A percentile compares a stretch with the other conserved stretches of the same genome.
These are phyloP conservation scores for Yarrowia keelungensis DNA, from an alignment of 805 yeast genomes.

Conservation along the genomic window DNA sequence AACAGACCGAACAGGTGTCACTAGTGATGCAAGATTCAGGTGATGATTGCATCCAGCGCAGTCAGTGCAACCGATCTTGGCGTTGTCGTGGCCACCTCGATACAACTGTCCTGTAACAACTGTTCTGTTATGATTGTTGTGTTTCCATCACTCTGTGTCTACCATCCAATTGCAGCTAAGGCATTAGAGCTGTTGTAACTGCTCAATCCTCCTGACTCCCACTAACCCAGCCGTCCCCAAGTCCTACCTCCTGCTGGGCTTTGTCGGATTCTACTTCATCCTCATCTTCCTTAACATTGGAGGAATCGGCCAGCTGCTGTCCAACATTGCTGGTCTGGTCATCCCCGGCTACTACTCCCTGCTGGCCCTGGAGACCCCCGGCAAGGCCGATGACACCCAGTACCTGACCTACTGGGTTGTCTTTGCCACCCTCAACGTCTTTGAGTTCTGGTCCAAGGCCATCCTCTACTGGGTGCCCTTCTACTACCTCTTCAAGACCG, in stretches of 20 bases:
- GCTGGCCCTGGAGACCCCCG: slow-evolving; percentile 75
- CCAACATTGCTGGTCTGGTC: slow-evolving; percentile 90
- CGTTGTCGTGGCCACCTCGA: not conserved
- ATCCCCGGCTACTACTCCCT: slow-evolving; percentile 90
- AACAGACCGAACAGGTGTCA: no score
- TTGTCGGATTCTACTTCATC: slow-evolving; percentile 69
- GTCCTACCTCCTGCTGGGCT: slow-evolving; percentile 79
- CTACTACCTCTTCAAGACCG: slow-evolving; percentile 91
- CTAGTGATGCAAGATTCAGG: no score
- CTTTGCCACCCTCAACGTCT: slow-evolving; percentile 86
- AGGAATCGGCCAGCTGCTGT: slow-evolving; percentile 91
- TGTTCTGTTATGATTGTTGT: no score
- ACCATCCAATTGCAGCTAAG: no score
- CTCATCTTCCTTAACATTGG: slow-evolving; percentile 88
- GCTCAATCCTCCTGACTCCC: not conserved
- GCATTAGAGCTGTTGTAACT: no score
- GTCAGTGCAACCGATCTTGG: not conserved
- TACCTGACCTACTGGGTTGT: slow-evolving; percentile 97
- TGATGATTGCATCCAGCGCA: no score
- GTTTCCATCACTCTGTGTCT: no score
- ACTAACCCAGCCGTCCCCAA: slow-evolving; percentile 61
- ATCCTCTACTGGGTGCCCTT: slow-evolving; percentile 96
- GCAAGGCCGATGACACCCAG: slow-evolving; percentile 79
- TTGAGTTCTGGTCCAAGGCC: slow-evolving; percentile 95
- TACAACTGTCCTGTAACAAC: no score